Evolutionary conservation across 352 stramenopile genomes (phyloP), one percentile per base, ranked within the genome.

Genomic region (Phytopythium kandeliae): DNA sequence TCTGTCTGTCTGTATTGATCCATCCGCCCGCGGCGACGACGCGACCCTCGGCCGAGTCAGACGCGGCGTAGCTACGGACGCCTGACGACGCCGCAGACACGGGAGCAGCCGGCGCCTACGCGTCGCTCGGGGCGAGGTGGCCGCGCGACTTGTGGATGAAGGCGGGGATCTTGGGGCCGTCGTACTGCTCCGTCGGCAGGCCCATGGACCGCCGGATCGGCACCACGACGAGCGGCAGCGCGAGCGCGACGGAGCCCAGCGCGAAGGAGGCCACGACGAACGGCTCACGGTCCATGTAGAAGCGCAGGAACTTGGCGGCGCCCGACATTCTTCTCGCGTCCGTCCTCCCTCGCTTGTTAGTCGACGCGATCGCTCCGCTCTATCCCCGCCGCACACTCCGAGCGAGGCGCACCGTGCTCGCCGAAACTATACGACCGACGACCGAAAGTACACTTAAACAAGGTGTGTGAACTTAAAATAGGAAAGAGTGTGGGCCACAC

Each of bases 121-220:
- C 37, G 21, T 46, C 31, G 22, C 38, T 28, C 13, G 53, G 63
- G 25, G 61, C 77, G 54, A 90, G 57, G 73, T 86, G 67, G 47
- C 78, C 81, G 57, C 79, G 79, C 48, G 78, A 89, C 67, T 87
- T 89, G 55, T 79, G 71, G 33, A 89, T 75, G 54, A 63, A 78
- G 51, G 75, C 78, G 8, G 82, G 82, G 51, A 93, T 72, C 64
- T 84, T 78, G 13, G 85, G 85, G 46, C 85, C 85, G 65, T 95
- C 85, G 73, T 95, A 95, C 64, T 95, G 85, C 65, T 95, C 82
- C 44, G 85, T 95, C 12, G 85, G 85, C 45, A 92, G 70, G 5
- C 85, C 85, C 61, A 95, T 72, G 42, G 78, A 92, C 61, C 85
- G 85, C 57, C 85, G 82, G 43, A 95, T 51, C 6, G 85, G 85